These are phyloP conservation scores for Umbelopsis sp. DNA, from an alignment of 192 early-diverging fungal genomes.

Conservation along the genomic window DNA sequence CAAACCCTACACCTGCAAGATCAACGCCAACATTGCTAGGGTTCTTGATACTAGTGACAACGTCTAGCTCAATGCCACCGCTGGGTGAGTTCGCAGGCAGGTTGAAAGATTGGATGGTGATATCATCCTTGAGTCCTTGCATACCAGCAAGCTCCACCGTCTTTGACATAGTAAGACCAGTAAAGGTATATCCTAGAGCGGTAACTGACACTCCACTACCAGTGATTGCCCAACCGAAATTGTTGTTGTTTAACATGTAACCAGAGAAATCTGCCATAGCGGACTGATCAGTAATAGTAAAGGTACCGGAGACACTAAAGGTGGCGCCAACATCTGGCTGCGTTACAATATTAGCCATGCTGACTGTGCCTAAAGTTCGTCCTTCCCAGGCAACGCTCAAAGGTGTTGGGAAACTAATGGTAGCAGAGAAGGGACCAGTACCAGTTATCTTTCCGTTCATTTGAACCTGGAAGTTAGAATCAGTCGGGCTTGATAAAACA, in stretches of 20 bases:
- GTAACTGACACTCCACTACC: conserved; percentile 48
- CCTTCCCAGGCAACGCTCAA: conserved; percentile 44
- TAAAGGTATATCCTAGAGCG: conserved; percentile 56
- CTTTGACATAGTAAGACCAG: conserved; percentile 54
- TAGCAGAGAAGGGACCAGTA: conserved; percentile 53
- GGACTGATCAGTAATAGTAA: conserved; percentile 46
- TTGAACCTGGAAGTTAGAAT: conserved; percentile 45
- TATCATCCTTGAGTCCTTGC: conserved; percentile 47
- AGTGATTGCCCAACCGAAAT: conserved; percentile 53
- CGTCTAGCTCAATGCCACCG: conserved; percentile 65
- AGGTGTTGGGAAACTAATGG: conserved; percentile 48
- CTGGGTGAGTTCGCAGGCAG: conserved; percentile 56
- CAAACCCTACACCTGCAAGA: conserved; percentile 50
- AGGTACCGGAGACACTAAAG: conserved; percentile 44
- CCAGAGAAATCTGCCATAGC: conserved; percentile 52
- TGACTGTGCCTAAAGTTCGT: conserved; percentile 45
- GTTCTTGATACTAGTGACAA: conserved; percentile 65
- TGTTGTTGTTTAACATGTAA: conserved; percentile 51
- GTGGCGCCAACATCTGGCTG: conserved; percentile 50
- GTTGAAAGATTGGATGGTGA: conserved; percentile 49
- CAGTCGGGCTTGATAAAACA: conserved; percentile 40
- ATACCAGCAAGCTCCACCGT: conserved; percentile 50
- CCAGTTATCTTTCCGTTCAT: conserved; percentile 48
- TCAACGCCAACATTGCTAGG: conserved; percentile 56
- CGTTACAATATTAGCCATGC: conserved; percentile 45